Evolutionary conservation across 2,329 filamentous ascomycete species (phyloP).

Genomic region (Cordyceps farinosa): DNA sequence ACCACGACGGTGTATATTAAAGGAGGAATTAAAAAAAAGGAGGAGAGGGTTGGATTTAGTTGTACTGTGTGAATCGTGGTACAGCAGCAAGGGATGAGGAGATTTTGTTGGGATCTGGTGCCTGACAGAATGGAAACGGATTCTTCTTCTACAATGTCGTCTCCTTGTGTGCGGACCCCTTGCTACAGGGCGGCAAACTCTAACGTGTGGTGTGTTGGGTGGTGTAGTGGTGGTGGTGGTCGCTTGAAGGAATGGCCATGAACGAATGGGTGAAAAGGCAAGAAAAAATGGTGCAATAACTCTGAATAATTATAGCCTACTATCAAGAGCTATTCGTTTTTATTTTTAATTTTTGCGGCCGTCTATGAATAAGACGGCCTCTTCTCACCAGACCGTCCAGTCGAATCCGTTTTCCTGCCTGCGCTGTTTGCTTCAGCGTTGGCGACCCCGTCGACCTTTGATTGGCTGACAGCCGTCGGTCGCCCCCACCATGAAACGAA

Average conservation of each 20-base stretch:
- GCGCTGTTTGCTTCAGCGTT: slow-evolving; percentile 3
- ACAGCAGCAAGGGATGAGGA: background rate
- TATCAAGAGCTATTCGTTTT: no score
- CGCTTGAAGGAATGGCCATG: no score
- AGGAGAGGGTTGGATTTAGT: background rate
- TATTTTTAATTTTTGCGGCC: background rate
- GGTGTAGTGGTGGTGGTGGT: no score
- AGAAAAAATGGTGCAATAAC: background rate
- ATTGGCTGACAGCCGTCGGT: background rate
- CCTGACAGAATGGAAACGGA: background rate
- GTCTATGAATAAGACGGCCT: background rate
- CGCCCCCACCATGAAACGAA: background rate
- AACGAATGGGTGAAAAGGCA: background rate
- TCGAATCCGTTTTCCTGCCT: background rate
- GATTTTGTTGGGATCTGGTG: background rate
- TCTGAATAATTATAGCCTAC: no score
- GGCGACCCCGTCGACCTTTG: background rate
- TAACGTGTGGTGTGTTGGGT: background rate
- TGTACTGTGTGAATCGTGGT: background rate
- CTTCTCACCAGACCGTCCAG: background rate
- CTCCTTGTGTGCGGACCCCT: background rate
- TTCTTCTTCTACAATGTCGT: background rate
- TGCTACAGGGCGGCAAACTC: slow-evolving; percentile 11
- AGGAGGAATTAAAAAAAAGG: background rate
- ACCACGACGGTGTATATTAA: background rate